phyloP scores from a whole-genome alignment of 495 filamentous ascomycete genomes.

The Penicillium herquei region DNA sequence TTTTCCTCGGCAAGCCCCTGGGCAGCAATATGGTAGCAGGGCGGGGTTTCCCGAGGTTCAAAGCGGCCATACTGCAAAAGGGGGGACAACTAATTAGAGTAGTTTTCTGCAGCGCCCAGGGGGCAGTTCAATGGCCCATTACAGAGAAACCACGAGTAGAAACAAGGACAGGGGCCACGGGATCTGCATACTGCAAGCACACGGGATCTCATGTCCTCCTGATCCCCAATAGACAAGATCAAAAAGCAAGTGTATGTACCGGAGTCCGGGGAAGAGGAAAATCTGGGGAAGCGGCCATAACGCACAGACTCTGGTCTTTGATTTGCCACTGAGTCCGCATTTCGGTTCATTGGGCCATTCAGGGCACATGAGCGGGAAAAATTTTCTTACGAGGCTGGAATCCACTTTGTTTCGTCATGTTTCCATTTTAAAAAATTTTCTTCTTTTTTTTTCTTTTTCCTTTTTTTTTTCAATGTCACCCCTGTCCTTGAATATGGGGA shows the following conservation, averaged over 20 bases:
- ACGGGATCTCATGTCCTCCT: background rate
- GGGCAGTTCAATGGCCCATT: background rate
- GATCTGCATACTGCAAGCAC: background rate
- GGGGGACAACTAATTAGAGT: constrained; percentile 1
- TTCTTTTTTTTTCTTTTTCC: background rate
- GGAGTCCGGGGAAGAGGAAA: constrained; percentile 27
- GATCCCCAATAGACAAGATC: background rate
- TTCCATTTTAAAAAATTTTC: background rate
- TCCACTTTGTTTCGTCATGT: constrained; percentile 5
- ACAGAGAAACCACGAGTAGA: background rate
- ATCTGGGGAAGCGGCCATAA: constrained; percentile 21
- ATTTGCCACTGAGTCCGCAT: constrained; percentile 16
- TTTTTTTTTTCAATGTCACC: background rate
- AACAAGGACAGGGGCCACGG: background rate
- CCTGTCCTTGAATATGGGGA: constrained; percentile 3
- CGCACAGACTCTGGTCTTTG: constrained; percentile 2
- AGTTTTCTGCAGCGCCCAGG: background rate
- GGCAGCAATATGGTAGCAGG: background rate
- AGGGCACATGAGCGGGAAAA: constrained; percentile 14
- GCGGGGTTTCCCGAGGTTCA: constrained; percentile 2
- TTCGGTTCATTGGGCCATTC: constrained; percentile 26
- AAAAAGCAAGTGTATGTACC: background rate
- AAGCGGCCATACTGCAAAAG: background rate
- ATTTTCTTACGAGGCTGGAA: constrained; percentile 4
- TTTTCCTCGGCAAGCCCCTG: background rate